Base-by-base conservation (phyloP, 2,329 filamentous ascomycete genomes). In the Sporothrix curviconia region DNA sequence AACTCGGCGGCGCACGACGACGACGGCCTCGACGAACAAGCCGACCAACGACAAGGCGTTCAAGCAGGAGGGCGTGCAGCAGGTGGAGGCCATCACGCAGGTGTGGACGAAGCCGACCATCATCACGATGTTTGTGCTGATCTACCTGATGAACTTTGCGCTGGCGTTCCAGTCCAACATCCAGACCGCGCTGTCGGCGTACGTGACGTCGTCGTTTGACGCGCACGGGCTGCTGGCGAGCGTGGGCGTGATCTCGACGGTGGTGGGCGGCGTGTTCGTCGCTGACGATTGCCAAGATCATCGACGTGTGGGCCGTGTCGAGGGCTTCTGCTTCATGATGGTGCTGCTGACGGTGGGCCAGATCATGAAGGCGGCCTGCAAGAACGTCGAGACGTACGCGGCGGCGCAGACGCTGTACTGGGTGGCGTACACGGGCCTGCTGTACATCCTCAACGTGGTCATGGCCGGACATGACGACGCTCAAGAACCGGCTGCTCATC, bases 361-460 rank as follows among this genome's bases (percentile, higher is more conserved):
- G 53, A 75, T 85, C 59, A 80, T 89, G 71, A 87, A 87, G 75
- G 86, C 86, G 12, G 77, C 74, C 1, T 87, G 80, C 67, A 73
- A 76, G 2, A 80, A 80, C 57, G 76, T 87, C 7, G 71, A 79
- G 60, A 83, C 79, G 0, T 88, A 84, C 66, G 80, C 80, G 43
- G 84, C 83, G 1, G 83, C 81, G 0, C 76, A 83, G 62, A 83
- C 88, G 1, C 85, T 89, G 62, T 87, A 86, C 65, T 78, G 77
- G 55, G 78, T 85, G 39, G 86, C 86, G 58, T 74, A 75, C 42
- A 65, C 62, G 59, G 72, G 70, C 56, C 66, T 74, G 49, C 67
- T 66, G 58, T 76, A 74, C 67, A 72, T 67, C 58, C 64, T 74
- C 14, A 73, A 70, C 24, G 77, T 89, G 49, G 83, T 89, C 66